These are phyloP conservation scores for Phytophthora ramorum DNA, from an alignment of 352 stramenopile genomes.

Conservation along the genomic window DNA sequence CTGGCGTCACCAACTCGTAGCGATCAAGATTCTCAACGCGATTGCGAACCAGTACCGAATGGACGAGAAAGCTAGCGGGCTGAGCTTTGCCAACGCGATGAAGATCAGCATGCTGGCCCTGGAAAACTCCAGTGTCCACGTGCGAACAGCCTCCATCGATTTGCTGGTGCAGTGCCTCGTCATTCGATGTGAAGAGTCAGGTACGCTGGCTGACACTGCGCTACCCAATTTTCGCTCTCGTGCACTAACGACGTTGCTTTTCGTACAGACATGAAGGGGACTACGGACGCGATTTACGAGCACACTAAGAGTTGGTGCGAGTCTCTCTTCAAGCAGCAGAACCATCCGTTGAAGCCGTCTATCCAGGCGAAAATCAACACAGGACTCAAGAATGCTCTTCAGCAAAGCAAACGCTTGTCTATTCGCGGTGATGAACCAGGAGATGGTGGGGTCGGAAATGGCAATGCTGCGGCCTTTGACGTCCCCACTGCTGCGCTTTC, in stretches of 20 bases:
- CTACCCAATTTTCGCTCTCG: not conserved
- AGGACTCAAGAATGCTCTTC: constrained; percentile 67
- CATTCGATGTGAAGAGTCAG: constrained; percentile 77
- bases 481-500: constrained; percentile 31
- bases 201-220: constrained; percentile 32
- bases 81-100: constrained; percentile 67
- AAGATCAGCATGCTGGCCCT: constrained; percentile 69
- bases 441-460: constrained; percentile 1
- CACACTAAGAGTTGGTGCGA: constrained; percentile 81
- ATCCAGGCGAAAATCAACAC: constrained; percentile 88
- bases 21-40: constrained; percentile 81
- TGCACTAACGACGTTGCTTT: not conserved
- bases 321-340: constrained; percentile 78
- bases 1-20: constrained; percentile 76
- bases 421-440: constrained; percentile 15
- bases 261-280: constrained; percentile 60
- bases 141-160: constrained; percentile 73
- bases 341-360: constrained; percentile 69
- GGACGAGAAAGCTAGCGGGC: constrained; percentile 55
- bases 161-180: constrained; percentile 76
- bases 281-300: constrained; percentile 67
- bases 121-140: constrained; percentile 81
- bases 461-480: constrained; percentile 25
- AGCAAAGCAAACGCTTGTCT: constrained; percentile 70
- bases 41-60: constrained; percentile 85